Conservation (phyloP, 352 stramenopile species). For the Phytophthora nicotianae region DNA sequence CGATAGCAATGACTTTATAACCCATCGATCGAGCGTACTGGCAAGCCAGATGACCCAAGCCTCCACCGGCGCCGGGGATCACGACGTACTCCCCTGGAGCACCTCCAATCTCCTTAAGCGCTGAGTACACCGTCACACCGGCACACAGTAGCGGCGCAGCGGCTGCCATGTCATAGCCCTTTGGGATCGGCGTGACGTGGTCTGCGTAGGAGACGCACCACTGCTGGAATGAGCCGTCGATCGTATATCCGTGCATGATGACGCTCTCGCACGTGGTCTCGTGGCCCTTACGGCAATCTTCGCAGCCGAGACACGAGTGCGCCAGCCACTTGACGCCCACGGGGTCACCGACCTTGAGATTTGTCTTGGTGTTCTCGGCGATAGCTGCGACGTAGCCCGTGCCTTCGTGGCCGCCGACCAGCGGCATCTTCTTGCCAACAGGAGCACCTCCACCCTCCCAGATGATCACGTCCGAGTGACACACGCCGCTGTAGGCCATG, state of each 20-base stretch:
- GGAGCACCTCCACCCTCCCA: conserved; percentile 45
- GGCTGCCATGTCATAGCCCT: conserved; percentile 43
- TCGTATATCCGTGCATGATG: conserved; percentile 43
- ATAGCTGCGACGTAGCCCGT: conserved; percentile 52
- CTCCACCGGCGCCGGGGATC: conserved; percentile 65
- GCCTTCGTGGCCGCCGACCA: conserved; percentile 63
- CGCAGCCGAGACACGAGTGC: conserved; percentile 49
- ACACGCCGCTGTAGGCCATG: conserved; percentile 55
- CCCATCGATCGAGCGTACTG: conserved; percentile 75
- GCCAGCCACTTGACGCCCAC: conserved; percentile 57
- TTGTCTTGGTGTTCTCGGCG: conserved; percentile 41
- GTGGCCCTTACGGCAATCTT: conserved; percentile 59
- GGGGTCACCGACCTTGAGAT: conserved; percentile 49
- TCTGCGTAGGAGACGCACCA: conserved; percentile 76
- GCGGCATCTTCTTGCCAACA: conserved; percentile 36
- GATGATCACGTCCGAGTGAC: conserved; percentile 49
- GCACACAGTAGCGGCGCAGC: conserved; percentile 83
- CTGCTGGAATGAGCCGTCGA: conserved; percentile 62
- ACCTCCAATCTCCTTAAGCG: conserved; percentile 63
- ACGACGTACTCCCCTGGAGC: conserved; percentile 51
- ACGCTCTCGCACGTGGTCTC: conserved; percentile 48
- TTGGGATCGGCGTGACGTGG: conserved; percentile 77
- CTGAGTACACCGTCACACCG: conserved; percentile 84
- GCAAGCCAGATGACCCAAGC: conserved; percentile 77
- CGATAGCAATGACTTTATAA: conserved; percentile 74